Evolutionary conservation across 768 basidiomycete genomes (phyloP), one percentile per base, ranked within the genome.

Genomic region (Suillus luteus): DNA sequence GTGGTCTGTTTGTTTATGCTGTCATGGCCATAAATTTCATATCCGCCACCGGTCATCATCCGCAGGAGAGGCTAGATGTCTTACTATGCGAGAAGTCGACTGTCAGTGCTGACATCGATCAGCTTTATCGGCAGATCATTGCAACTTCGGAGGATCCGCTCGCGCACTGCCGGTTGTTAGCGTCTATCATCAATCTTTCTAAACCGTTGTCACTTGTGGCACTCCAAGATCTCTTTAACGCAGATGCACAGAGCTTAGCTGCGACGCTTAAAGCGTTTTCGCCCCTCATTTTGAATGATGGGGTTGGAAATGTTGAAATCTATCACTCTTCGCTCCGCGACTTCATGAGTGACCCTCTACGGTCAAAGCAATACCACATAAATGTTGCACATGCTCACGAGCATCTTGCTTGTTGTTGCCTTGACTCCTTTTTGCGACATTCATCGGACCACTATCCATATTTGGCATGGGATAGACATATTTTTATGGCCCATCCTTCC

Each of bases 1-100:
- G 27, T 3, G 69, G 64, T 10, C 55, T 62, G 2, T 70, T 69
- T 31, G 44, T 70, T 2, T 70, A 69, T 31, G 64, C 69, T 3
- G 58, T 24, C 2, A 49, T 27, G 48, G 48, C n/a, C 12, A 27
- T 24, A 4, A 51, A 51, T 17, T 31, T 51, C 7, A 17, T 51
- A 27, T 51, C 49, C 15, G 15, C 49, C 27, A 8, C 49, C 17
- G 27, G 49, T 31, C 27, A 51, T 17, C 24, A 51, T 27, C 49
- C 49, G 12, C 14, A 9, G 49, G 15, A 51, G 14, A 51, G 49
- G 49, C 27, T 51, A 51, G 49, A 51, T 17, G 7, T 51, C 27
- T 31, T 51, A 27, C 49, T 51, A 9, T 27, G 24, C 49, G 49
- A 51, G 49, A 27, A 9, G 27, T 17, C 27, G 27, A 51, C 27